phyloP scores from a whole-genome alignment of 768 basidiomycete species.

The Daedaleopsis nitida region DNA sequence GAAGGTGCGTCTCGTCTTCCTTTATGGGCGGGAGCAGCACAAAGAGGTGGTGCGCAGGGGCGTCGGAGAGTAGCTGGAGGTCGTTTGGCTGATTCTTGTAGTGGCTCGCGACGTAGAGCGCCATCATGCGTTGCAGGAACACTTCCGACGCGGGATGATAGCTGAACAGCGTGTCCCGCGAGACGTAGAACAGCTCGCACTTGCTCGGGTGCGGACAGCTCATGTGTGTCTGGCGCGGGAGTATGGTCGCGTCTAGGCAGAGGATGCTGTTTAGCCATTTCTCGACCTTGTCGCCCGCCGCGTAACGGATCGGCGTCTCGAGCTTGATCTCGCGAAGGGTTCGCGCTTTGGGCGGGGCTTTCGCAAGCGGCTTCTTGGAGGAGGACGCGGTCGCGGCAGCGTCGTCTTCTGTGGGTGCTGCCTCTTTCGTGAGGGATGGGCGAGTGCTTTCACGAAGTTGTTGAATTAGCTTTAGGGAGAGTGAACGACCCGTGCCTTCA shows the following conservation, averaged over 20 bases:
- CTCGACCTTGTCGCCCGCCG: slow-evolving; percentile 84
- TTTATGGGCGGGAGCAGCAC: slow-evolving; percentile 92
- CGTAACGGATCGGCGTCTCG: slow-evolving; percentile 93
- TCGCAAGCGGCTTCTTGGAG: slow-evolving; percentile 56
- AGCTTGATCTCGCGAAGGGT: slow-evolving; percentile 92
- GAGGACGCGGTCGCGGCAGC: slow-evolving; percentile 41
- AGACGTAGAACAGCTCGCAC: slow-evolving; percentile 95
- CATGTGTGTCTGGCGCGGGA: slow-evolving; percentile 51
- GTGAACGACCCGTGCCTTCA: slow-evolving; percentile 98
- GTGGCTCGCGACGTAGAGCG: slow-evolving; percentile 94
- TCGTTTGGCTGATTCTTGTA: slow-evolving; percentile 99
- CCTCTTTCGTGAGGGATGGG: slow-evolving; percentile 72
- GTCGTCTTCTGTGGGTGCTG: slow-evolving; percentile 42
- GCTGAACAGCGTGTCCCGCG: slow-evolving; percentile 94
- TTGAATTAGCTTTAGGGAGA: slow-evolving; percentile 96
- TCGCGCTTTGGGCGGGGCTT: slow-evolving; percentile 66
- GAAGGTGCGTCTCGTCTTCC: slow-evolving; percentile 87
- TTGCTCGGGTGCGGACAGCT: slow-evolving; percentile 94
- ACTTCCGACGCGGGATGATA: slow-evolving; percentile 97
- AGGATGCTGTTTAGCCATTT: slow-evolving; percentile 90
- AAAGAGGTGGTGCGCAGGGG: slow-evolving; percentile 95
- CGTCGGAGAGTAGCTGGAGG: slow-evolving; percentile 95
- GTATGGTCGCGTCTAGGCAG: slow-evolving; percentile 84
- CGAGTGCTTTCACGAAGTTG: slow-evolving; percentile 92
- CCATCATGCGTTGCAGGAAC: slow-evolving; percentile 98